Evolutionary conservation across 495 filamentous ascomycete species (phyloP), one percentile per base, ranked within the genome.

Genomic region (Umbilicaria muhlenbergii): DNA sequence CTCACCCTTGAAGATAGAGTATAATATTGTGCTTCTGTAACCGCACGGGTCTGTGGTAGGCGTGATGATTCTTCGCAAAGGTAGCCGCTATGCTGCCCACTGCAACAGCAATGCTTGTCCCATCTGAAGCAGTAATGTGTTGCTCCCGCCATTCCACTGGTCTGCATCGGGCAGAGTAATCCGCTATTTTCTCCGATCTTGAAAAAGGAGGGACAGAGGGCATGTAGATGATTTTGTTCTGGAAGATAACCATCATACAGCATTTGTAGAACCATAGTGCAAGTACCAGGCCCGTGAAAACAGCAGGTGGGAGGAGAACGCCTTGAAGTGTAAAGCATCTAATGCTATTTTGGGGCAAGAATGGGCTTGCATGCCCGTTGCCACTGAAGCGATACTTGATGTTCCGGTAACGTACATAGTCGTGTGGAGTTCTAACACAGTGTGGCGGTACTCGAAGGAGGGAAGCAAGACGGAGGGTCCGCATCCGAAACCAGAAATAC

Each of bases 211-310:
- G 81, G 7, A 86, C 49, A 31, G 75, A 76, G 0, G 83, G 78
- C 61, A 86, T 83, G 59, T 88, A 88, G 38, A 89, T 77, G 45
- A 91, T 84, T 47, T 84, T 83, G 53, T 88, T 83, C 58, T 87
- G 84, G 54, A 89, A 79, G 5, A 80, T 49, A 15, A 89, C 67
- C 61, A 88, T 75, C 80, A 86, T 83, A 42, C 79, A 55, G 49
- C 81, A 87, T 62, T 91, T 88, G 71, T 80, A 87, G 0, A 69
- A 68, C 78, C 81, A 88, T 11, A 87, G 66, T 5, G 68, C 63
- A 8, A 84, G 45, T 2, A 83, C 58, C 11, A 92, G 62, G 8
- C 81, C 78, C 7, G 62, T 51, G 52, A 86, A 88, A 38, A 85
- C 65, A 5, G 66, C 54, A 0, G 84, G 84, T 5, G 81, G 79